Conservation (phyloP, 2,329 filamentous ascomycete genomes). For the Blastomyces gilchristii region DNA sequence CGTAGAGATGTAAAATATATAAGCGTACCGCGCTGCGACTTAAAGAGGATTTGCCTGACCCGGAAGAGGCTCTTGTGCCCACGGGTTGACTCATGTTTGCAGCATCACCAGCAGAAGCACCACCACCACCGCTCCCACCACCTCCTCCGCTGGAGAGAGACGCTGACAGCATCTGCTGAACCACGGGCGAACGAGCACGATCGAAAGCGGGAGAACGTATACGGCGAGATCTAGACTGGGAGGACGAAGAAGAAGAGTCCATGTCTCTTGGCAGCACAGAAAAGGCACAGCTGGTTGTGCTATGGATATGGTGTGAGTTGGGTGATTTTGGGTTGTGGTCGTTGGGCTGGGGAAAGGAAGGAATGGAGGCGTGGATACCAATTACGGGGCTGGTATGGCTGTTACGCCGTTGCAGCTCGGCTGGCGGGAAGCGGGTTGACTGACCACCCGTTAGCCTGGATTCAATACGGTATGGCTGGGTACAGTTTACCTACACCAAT, state of each 20-base stretch:
- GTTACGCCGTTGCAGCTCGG: not conserved
- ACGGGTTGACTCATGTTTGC: slow-evolving; percentile 40
- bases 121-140: slow-evolving; percentile 21
- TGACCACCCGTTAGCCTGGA: not conserved
- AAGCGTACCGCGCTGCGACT: slow-evolving; percentile 50
- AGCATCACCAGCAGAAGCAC: slow-evolving; percentile 11
- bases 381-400: not conserved
- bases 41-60: slow-evolving; percentile 52
- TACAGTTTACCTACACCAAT: not conserved
- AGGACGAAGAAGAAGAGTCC: slow-evolving; percentile 10
- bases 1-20: not conserved
- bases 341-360: slow-evolving; percentile 3
- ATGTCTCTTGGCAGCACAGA: not conserved
- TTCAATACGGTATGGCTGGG: not conserved
- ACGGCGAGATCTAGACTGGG: slow-evolving; percentile 39
- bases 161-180: slow-evolving; percentile 21
- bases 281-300: not conserved
- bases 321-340: not conserved
- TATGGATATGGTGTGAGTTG: not conserved
- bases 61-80: slow-evolving; percentile 54
- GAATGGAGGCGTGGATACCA: not conserved
- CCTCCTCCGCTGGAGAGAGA: slow-evolving; percentile 45
- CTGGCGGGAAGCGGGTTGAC: not conserved
- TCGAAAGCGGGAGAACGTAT: slow-evolving; percentile 56
- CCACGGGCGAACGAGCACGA: slow-evolving; percentile 42